Percentiles rank a stretch among this genome's conserved stretches.
phyloP scores from a whole-genome alignment of 805 yeast genomes.

The Candida nonsorbophila region DNA sequence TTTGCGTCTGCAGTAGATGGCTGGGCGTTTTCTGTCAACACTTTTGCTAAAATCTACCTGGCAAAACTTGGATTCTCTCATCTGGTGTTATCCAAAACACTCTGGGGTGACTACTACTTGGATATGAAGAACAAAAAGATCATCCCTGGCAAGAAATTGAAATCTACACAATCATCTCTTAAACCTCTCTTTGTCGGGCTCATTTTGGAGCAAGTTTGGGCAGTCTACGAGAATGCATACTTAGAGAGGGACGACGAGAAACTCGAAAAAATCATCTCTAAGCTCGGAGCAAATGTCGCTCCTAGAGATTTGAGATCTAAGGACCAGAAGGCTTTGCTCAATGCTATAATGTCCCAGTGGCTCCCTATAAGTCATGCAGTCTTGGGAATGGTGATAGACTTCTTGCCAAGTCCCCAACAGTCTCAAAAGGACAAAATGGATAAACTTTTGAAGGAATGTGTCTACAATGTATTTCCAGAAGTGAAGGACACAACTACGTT shows the following conservation, averaged over 20 bases:
- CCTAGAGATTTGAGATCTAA: slow-evolving; percentile 79
- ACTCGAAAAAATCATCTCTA: slow-evolving; percentile 66
- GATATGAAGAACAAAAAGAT: slow-evolving; percentile 90
- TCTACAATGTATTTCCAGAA: slow-evolving; percentile 43
- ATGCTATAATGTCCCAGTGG: slow-evolving; percentile 84
- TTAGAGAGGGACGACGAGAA: slow-evolving; percentile 63
- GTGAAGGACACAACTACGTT: slow-evolving; percentile 21
- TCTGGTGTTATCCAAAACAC: slow-evolving; percentile 70
- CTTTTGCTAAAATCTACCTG: slow-evolving; percentile 83
- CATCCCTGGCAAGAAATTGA: slow-evolving; percentile 57
- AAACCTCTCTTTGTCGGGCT: slow-evolving; percentile 86
- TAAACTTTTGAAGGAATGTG: slow-evolving; percentile 45
- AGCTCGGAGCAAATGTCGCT: slow-evolving; percentile 60
- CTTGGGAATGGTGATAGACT: slow-evolving; percentile 76
- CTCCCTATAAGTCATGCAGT: slow-evolving; percentile 86
- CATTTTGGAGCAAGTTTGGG: slow-evolving; percentile 89
- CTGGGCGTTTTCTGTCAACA: slow-evolving; percentile 93
- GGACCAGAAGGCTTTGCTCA: slow-evolving; percentile 61
- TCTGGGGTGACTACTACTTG: slow-evolving; percentile 92
- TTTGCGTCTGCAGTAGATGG: slow-evolving; percentile 93
- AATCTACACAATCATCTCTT: slow-evolving; percentile 43
- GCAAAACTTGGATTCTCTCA: slow-evolving; percentile 80
- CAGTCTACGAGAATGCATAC: slow-evolving; percentile 70
- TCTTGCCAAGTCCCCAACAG: slow-evolving; percentile 73
- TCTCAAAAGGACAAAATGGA: slow-evolving; percentile 75